phyloP scores from a whole-genome alignment of 495 filamentous ascomycete genomes.

The Penicillium ochrochloron region DNA sequence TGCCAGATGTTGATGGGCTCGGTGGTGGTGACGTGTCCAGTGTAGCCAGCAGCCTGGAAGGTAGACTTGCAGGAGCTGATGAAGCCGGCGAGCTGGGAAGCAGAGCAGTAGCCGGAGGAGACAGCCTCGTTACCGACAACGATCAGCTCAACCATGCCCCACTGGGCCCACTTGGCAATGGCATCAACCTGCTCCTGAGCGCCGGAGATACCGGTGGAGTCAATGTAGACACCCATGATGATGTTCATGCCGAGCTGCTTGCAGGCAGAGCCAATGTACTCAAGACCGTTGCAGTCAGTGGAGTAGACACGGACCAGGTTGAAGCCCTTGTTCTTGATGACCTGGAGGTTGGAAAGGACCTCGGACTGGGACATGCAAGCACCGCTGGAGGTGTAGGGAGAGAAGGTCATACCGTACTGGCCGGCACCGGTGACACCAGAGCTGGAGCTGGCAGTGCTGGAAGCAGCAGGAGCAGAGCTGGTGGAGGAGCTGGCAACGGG shows the following conservation, averaged over 20 bases:
- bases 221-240: constrained; percentile 86
- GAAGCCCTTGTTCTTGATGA: constrained; percentile 77
- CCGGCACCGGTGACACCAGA: constrained; percentile 44
- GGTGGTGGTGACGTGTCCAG: constrained; percentile 77
- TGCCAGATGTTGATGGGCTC: constrained; percentile 78
- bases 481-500: constrained; percentile 22
- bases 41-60: constrained; percentile 67
- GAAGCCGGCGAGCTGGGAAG: constrained; percentile 66
- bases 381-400: constrained; percentile 68
- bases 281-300: constrained; percentile 83
- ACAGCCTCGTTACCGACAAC: constrained; percentile 91
- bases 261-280: constrained; percentile 71
- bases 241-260: constrained; percentile 67
- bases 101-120: constrained; percentile 67
- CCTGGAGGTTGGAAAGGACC: constrained; percentile 67
- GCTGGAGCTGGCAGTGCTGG: constrained; percentile 23
- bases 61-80: constrained; percentile 58
- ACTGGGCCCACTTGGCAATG: constrained; percentile 74
- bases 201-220: constrained; percentile 60
- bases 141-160: constrained; percentile 75
- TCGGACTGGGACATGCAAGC: constrained; percentile 68
- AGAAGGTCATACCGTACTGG: constrained; percentile 92
- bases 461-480: constrained; percentile 23
- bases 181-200: constrained; percentile 70
- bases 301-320: constrained; percentile 84